phyloP scores from a whole-genome alignment of 2,329 filamentous ascomycete genomes.

The Diaporthe eres region DNA sequence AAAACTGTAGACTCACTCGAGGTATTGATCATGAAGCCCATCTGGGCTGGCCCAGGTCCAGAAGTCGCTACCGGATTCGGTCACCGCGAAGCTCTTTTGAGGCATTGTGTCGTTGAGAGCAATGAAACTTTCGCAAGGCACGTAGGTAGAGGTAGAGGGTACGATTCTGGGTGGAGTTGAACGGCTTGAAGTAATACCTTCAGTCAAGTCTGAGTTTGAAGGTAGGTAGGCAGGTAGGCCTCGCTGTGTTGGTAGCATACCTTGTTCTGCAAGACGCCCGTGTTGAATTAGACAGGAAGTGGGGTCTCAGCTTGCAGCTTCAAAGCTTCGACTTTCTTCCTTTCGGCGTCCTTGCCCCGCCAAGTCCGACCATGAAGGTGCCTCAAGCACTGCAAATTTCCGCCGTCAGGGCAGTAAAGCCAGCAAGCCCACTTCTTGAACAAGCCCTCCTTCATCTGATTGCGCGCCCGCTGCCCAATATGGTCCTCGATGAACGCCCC shows the following conservation, averaged over 20 bases:
- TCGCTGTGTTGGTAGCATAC: no score
- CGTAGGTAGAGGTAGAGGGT: no score
- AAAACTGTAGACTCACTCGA: not conserved
- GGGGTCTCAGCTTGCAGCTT: not conserved
- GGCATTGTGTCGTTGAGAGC: no score
- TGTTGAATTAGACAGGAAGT: no score
- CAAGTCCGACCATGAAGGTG: conserved; percentile 67
- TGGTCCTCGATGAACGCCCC: conserved; percentile 71
- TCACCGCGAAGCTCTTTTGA: no score
- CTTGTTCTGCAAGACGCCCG: no score
- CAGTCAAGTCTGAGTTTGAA: no score
- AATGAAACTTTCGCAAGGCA: no score
- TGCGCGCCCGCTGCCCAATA: conserved; percentile 67
- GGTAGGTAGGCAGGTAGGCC: no score
- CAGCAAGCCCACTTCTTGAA: conserved; percentile 69
- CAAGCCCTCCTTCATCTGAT: conserved; percentile 68
- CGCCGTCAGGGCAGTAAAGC: conserved; percentile 67
- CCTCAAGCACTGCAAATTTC: conserved; percentile 60
- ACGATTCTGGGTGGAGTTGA: no score
- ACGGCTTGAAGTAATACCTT: no score
- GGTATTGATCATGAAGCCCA: not conserved
- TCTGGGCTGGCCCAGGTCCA: not conserved
- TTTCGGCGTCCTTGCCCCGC: conserved; percentile 56
- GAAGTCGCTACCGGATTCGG: no score
- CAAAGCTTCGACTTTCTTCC: conserved; percentile 30